These are phyloP conservation scores for Cymodocea nodosa DNA, from an alignment of 116 monocot genomes.

Conservation along the genomic window DNA sequence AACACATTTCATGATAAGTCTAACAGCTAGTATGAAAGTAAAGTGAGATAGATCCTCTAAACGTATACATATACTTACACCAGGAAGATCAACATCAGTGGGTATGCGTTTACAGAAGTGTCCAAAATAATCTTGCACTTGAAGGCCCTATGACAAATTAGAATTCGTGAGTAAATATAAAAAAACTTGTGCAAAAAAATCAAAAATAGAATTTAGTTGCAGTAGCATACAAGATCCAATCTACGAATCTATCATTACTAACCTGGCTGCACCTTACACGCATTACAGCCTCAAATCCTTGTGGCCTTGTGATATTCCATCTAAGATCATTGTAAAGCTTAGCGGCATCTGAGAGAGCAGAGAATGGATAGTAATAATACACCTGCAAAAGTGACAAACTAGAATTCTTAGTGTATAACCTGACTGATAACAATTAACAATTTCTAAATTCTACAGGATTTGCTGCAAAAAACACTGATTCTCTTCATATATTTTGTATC, in stretches of 20 bases:
- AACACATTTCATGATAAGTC: too few relatives aligned
- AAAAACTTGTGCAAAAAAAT: neutral
- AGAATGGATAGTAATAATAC: constrained; percentile 97
- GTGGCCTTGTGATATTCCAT: constrained; percentile 95
- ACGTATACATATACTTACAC: constrained; percentile 28
- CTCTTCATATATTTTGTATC: too few relatives aligned
- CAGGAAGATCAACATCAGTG: constrained; percentile 99
- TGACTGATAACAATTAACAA: too few relatives aligned
- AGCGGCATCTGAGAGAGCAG: constrained; percentile 86
- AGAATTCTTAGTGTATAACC: too few relatives aligned
- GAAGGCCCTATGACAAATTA: constrained; percentile 53
- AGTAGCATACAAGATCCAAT: neutral
- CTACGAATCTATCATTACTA: constrained; percentile 1
- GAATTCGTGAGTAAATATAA: neutral
- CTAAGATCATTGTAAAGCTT: constrained; percentile 99
- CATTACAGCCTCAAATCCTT: constrained; percentile 99
- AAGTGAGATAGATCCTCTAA: neutral
- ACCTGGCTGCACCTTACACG: constrained; percentile 96
- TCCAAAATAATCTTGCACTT: constrained; percentile 97
- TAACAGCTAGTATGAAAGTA: neutral
- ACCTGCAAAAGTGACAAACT: constrained; percentile 31
- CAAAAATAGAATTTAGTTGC: neutral
- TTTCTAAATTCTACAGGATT: too few relatives aligned
- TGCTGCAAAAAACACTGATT: too few relatives aligned
- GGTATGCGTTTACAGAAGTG: constrained; percentile 99